phyloP scores from a whole-genome alignment of 192 early-diverging fungal genomes.

The Mortierella antarctica region DNA sequence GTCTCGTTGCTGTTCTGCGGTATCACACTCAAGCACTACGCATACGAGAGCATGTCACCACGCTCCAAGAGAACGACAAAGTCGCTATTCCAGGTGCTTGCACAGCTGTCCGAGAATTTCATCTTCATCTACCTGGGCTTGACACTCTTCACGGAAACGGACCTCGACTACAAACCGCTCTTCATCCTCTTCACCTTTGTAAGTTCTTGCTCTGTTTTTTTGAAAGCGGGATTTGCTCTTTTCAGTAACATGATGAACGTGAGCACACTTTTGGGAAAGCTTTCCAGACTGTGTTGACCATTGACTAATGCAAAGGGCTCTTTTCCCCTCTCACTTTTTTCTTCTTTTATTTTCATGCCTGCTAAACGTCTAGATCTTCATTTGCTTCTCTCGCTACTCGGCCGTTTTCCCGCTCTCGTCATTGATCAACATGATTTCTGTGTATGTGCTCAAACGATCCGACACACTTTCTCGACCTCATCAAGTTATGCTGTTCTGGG shows the following conservation, averaged over 20 bases:
- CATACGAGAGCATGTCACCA: constrained; percentile 88
- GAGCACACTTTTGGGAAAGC: background rate
- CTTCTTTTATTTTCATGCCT: background rate
- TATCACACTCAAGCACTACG: constrained; percentile 94
- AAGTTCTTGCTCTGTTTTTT: constrained; percentile 14
- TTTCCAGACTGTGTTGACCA: background rate
- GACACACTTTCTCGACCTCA: constrained; percentile 68
- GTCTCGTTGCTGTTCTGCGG: constrained; percentile 94
- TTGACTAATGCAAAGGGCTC: background rate
- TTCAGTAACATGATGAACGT: background rate
- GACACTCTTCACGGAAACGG: constrained; percentile 86
- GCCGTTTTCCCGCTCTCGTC: constrained; percentile 87
- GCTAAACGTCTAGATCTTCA: constrained; percentile 66
- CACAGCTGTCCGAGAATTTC: constrained; percentile 95
- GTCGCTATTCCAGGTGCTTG: constrained; percentile 92
- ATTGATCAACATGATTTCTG: constrained; percentile 81
- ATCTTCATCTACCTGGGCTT: constrained; percentile 97
- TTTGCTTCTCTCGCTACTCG: constrained; percentile 87
- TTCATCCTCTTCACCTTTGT: constrained; percentile 82
- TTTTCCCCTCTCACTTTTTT: background rate
- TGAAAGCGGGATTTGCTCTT: background rate
- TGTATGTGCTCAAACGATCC: constrained; percentile 60
- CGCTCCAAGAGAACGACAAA: constrained; percentile 85
- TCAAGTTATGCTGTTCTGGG: constrained; percentile 97
- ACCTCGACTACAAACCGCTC: constrained; percentile 76